Evolutionary conservation across 2,329 filamentous ascomycete genomes (phyloP).

Genomic region (Aspergillus fructus): DNA sequence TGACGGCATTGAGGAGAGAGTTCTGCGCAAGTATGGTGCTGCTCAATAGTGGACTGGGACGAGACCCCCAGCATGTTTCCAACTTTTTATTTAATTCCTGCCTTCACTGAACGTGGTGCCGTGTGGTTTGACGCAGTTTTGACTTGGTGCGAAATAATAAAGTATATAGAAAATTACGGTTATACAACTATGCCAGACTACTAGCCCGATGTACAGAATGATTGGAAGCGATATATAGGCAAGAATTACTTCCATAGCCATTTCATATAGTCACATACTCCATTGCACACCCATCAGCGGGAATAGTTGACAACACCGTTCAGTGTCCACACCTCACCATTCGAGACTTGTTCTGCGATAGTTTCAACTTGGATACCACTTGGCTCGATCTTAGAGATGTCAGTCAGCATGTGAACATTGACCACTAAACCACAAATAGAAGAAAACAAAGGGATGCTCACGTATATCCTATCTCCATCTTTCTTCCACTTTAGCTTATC

Average conservation of each 20-base stretch:
- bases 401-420: constrained; percentile 9
- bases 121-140: not conserved
- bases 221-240: not conserved
- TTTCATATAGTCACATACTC: not conserved
- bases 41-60: not conserved
- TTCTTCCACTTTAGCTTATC: constrained; percentile 80
- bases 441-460: constrained; percentile 43
- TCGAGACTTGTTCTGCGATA: constrained; percentile 73
- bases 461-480: constrained; percentile 61
- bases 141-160: not conserved
- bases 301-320: constrained; percentile 59
- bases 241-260: not conserved
- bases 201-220: not conserved
- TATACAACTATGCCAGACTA: not conserved
- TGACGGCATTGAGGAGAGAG: constrained; percentile 80
- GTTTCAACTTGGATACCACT: constrained; percentile 74
- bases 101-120: not conserved
- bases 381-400: constrained; percentile 57
- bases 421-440: not conserved
- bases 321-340: constrained; percentile 85
- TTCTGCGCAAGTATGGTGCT: constrained; percentile 57
- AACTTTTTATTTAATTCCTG: not conserved
- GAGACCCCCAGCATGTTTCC: not conserved
- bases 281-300: constrained; percentile 2
- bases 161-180: not conserved